These are phyloP conservation scores for Leishmania lainsoni DNA, from an alignment of 208 protist species.

Conservation along the genomic window DNA sequence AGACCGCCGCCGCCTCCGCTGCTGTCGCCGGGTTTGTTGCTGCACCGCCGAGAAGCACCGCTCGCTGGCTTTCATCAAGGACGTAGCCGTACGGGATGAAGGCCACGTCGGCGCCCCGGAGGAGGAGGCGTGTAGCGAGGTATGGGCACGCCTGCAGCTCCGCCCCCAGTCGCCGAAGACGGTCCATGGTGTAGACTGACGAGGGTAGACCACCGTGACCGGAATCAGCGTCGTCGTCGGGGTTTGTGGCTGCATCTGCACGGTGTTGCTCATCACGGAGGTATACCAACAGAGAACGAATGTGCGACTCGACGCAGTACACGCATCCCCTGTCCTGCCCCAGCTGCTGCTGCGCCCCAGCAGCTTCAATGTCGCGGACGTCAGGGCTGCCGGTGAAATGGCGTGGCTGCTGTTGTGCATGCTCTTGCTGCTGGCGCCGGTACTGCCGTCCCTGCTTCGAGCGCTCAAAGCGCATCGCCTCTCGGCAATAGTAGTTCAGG, in stretches of 20 bases:
- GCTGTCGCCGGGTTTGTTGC: slow-evolving; percentile 59
- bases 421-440: slow-evolving; percentile 27
- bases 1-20: slow-evolving; percentile 28
- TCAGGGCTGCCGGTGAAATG: background rate
- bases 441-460: slow-evolving; percentile 43
- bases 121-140: slow-evolving; percentile 62
- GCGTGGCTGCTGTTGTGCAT: background rate
- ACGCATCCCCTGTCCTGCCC: slow-evolving; percentile 41
- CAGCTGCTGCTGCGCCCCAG: background rate
- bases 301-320: slow-evolving; percentile 37
- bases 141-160: slow-evolving; percentile 81
- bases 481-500: slow-evolving; percentile 95
- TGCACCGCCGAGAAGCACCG: slow-evolving; percentile 61
- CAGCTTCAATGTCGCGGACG: background rate
- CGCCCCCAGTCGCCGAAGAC: slow-evolving; percentile 50
- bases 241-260: background rate
- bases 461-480: slow-evolving; percentile 82
- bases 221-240: background rate
- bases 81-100: slow-evolving; percentile 87
- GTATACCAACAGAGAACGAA: slow-evolving; percentile 32
- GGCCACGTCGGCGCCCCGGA: slow-evolving; percentile 75
- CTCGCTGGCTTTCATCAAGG: slow-evolving; percentile 63
- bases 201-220: background rate
- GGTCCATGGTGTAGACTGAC: slow-evolving; percentile 45
- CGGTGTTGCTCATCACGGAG: slow-evolving; percentile 23